A percentile compares a stretch with the other conserved stretches of the same genome.
phyloP scores from a whole-genome alignment of 2,329 filamentous ascomycete species.

The Colletotrichum sp. region DNA sequence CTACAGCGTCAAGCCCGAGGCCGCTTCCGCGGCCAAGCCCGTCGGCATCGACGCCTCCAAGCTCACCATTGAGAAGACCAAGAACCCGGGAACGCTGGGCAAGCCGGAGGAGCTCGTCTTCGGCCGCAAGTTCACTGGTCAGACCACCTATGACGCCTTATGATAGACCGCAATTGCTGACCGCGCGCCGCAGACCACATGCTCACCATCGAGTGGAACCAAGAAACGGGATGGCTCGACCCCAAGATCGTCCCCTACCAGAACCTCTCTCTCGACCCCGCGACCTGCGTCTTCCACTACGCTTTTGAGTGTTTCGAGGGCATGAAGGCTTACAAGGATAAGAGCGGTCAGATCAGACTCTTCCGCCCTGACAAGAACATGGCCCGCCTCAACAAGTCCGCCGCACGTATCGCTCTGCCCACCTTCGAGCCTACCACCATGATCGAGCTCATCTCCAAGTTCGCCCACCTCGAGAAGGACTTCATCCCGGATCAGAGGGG shows the following conservation, averaged over 20 bases:
- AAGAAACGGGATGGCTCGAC: conserved; percentile 80
- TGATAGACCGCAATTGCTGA: not conserved
- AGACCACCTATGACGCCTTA: not conserved
- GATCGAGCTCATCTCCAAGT: conserved; percentile 80
- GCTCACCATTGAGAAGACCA: conserved; percentile 77
- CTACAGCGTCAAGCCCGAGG: conserved; percentile 60
- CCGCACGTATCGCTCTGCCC: conserved; percentile 89
- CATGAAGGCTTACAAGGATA: conserved; percentile 98
- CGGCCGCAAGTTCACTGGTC: conserved; percentile 88
- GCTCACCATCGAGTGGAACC: conserved; percentile 93
- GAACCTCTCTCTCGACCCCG: conserved; percentile 94
- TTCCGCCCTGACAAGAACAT: conserved; percentile 98
- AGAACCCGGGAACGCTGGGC: conserved; percentile 73
- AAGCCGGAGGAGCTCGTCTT: conserved; percentile 87
- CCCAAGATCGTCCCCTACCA: conserved; percentile 92
- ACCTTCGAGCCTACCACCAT: conserved; percentile 78
- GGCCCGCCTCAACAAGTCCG: conserved; percentile 90
- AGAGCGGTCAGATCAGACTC: conserved; percentile 76
- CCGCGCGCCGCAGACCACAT: conserved; percentile 77
- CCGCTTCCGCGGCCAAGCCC: conserved; percentile 57
- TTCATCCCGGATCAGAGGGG: conserved; percentile 89
- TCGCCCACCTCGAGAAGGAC: conserved; percentile 81
- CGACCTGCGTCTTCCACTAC: conserved; percentile 98
- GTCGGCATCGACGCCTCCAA: conserved; percentile 78
- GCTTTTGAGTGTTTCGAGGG: conserved; percentile 98